Conservation (phyloP, 176 grass and related monocot species). For the Hyparrhenia diplandra region DNA sequence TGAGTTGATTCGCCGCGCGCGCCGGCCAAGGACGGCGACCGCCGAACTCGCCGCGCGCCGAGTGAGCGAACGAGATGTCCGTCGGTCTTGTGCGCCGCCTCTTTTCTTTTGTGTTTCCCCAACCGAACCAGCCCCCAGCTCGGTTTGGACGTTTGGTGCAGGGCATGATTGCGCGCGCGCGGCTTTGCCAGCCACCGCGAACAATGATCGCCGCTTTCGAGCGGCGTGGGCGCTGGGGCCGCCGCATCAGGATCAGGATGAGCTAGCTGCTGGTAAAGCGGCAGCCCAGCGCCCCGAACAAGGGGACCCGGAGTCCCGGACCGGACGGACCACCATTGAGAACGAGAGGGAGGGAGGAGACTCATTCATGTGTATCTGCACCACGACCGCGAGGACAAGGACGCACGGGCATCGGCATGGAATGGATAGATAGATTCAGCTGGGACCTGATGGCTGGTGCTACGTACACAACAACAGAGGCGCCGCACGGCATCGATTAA, state of each 20-base stretch:
- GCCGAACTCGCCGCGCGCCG: constrained; percentile 6
- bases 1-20: neutral
- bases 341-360: neutral
- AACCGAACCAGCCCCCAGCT: neutral
- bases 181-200: neutral
- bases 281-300: constrained; percentile 1
- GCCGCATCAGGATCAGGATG: constrained; percentile 2
- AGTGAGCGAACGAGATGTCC: neutral
- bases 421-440: neutral
- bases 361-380: neutral
- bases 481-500: neutral
- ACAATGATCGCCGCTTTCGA: constrained; percentile 36
- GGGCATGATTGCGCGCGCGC: constrained; percentile 7
- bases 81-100: neutral
- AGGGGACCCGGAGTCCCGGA: constrained; percentile 15
- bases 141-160: neutral
- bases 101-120: neutral
- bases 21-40: constrained; percentile 29
- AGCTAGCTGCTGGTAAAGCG: constrained; percentile 34
- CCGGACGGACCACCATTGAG: neutral
- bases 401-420: no score
- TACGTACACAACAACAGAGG: no score
- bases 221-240: neutral
- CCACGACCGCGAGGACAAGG: neutral
- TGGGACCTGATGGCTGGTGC: neutral